These are phyloP conservation scores for Exophiala oligosperma DNA, from an alignment of 2,329 filamentous ascomycete genomes.

Conservation along the genomic window DNA sequence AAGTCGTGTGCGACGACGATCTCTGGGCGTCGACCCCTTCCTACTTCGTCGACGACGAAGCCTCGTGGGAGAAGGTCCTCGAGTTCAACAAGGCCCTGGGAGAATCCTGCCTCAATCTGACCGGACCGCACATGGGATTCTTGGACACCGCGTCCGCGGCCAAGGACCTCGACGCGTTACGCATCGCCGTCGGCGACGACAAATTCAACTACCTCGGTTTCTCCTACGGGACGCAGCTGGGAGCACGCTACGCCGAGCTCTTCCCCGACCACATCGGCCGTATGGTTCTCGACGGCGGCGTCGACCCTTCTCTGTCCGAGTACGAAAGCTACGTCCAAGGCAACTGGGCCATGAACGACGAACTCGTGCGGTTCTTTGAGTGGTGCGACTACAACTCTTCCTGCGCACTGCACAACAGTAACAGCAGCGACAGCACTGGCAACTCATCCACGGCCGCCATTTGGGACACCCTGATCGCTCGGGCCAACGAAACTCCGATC, in stretches of 20 bases:
- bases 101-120: conserved; percentile 41
- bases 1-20: conserved; percentile 40
- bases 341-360: conserved; percentile 11
- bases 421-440: not conserved
- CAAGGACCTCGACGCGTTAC: conserved; percentile 40
- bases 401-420: conserved; percentile 5
- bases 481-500: conserved; percentile 33
- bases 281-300: conserved; percentile 47
- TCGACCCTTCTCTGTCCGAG: conserved; percentile 44
- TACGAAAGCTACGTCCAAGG: conserved; percentile 19
- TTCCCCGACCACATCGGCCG: conserved; percentile 46
- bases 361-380: conserved; percentile 7
- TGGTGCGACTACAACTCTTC: conserved; percentile 14
- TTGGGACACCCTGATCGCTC: conserved; percentile 11
- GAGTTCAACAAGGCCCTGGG: conserved; percentile 42
- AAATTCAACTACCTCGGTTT: conserved; percentile 43
- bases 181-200: conserved; percentile 37
- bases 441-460: not conserved
- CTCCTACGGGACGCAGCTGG: conserved; percentile 49
- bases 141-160: conserved; percentile 43
- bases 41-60: conserved; percentile 27
- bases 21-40: conserved; percentile 38
- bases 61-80: conserved; percentile 35
- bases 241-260: conserved; percentile 45
- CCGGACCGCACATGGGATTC: conserved; percentile 42